Base-by-base conservation (phyloP, 2,329 filamentous ascomycete species). In the Aspergillus intermedius region DNA sequence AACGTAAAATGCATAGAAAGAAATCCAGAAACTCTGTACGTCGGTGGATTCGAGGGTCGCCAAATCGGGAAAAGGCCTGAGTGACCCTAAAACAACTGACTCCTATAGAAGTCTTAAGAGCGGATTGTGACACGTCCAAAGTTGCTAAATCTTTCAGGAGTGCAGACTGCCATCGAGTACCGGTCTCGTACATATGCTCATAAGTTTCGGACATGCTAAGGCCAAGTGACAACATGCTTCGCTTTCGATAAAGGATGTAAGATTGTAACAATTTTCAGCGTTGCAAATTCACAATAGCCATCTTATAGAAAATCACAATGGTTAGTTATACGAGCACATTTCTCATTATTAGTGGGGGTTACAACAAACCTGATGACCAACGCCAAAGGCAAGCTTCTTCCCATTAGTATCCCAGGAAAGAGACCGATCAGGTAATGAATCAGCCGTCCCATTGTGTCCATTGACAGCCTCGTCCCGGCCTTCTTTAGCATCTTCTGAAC, bases 371-470 rank as follows among this genome's bases (percentile, higher is more conserved):
- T 76, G 71, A 53, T 69, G 71, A 25, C 70, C 71, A 49, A 75
- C 68, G 22, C 73, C 74, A 57, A 77, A 75, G 2, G 73, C 74
- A 49, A 80, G 65, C 55, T 72, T 76, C 56, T 75, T 75, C n/a
- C 77, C 76, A 59, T 79, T 74, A 10, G 67, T 67, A 59, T 78
- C 77, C 77, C 77, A 80, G 25, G 69, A 70, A 45, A 80, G 62
- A 23, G 68, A 66, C 42, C 73, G 65, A 52, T 72, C 66, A 8
- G 62, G 60, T 15, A 61, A 50, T 8, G 57, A 47, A 12, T 58
- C 56, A 10, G 49, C 25, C 42, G 49, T 55, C 21, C 60, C 68
- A 51, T 72, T 69, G 15, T 70, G 56, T 37, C 69, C 70, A 48
- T 69, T 68, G 8, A 57, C 56, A 13, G 60, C 47, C 21, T 60